Evolutionary conservation across 768 basidiomycete species (phyloP), one percentile per base, ranked within the genome.

Genomic region (Boletus rex-veris): DNA sequence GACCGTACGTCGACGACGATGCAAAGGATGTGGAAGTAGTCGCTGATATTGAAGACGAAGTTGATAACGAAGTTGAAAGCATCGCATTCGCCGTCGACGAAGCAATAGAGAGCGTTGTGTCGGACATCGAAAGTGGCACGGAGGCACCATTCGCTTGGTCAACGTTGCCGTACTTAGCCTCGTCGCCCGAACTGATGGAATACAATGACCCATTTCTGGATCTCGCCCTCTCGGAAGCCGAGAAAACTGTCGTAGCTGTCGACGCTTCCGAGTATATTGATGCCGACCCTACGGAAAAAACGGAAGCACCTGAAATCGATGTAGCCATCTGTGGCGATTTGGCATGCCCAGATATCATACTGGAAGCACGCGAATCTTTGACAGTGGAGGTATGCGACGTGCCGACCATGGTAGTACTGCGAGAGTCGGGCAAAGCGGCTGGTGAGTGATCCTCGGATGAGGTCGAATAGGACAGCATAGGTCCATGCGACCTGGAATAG

Each of bases 221-320:
- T 18, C 26, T 19, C 38, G 45, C 28, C 16, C 51, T 11, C 19
- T 44, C 26, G 15, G 48, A 58, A 39, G 46, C 26, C 21, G 21
- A 67, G 18, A 37, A 62, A 3, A 35, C 56, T 0, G 66, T 65
- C 5, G 66, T 65, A 3, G 61, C 66, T 7, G 61, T 68, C 31
- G 68, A 68, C 5, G 64, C 61, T 33, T 64, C 66, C 30, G 67
- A 68, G 19, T 66, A 67, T 2, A 66, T 14, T 0, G 66, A 68
- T 1, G 60, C 52, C n/a, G 67, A 66, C 35, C 64, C 64, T 8
- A 58, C 53, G 7, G 68, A 70, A 43, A 58, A 66, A 4, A 62
- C 33, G 19, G 70, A 69, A 33, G 68, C 64, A 40, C 59, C 65
- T 2, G 68, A 70, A 6, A 62, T 39, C 1, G 70, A 71, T n/a